Percentiles rank a stretch among this genome's conserved stretches.
phyloP scores from a whole-genome alignment of 2,329 filamentous ascomycete species.

The Alternaria gaisen region DNA sequence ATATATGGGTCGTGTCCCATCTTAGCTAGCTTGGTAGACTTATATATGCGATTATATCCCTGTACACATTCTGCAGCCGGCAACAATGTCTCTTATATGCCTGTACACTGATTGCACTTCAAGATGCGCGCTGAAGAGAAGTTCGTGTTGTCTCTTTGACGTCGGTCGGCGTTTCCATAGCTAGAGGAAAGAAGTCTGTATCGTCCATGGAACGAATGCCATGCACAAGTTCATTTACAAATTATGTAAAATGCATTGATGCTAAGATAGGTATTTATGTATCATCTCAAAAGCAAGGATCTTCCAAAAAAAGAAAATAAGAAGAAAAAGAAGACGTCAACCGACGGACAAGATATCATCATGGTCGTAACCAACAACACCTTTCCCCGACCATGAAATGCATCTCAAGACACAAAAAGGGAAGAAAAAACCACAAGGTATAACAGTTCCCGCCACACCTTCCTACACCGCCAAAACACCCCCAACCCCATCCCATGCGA shows the following conservation, averaged over 20 bases:
- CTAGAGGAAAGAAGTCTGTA: neutral
- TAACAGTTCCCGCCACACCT: neutral
- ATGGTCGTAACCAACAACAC: constrained; percentile 7
- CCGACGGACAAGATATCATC: neutral
- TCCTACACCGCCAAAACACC: neutral
- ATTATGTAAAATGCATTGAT: constrained; percentile 5
- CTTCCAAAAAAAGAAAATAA: neutral
- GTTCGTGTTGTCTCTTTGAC: neutral
- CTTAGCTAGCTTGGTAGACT: no score
- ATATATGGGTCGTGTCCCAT: no score
- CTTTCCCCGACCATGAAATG: neutral
- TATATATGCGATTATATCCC: fast-evolving
- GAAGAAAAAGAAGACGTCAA: neutral
- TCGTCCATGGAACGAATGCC: fast-evolving
- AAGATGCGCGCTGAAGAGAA: no score
- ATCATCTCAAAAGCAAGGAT: neutral
- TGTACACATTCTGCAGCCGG: no score
- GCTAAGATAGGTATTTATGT: constrained; percentile 3
- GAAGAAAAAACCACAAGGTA: constrained; percentile 1
- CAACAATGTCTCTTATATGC: no score
- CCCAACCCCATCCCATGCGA: neutral
- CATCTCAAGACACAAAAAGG: neutral
- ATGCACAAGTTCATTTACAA: neutral
- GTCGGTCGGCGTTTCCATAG: neutral
- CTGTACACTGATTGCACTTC: no score